Conservation (phyloP, 225 moss, liverwort and hornwort species). For the Ulota crispa region DNA sequence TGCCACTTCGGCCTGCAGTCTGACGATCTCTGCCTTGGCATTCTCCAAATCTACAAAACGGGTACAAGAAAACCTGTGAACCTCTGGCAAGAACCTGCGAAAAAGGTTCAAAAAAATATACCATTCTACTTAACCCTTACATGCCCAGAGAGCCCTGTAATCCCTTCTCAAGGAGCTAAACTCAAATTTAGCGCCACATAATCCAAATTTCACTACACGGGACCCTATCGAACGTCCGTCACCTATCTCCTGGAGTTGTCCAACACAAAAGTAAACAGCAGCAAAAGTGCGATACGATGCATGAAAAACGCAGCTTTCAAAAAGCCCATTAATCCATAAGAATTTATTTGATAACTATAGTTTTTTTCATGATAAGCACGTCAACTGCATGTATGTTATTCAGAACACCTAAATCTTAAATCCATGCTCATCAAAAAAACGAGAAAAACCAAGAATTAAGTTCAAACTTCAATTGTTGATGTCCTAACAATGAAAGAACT, state of each 20-base stretch:
- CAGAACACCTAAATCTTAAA: background rate
- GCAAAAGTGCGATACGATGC: background rate
- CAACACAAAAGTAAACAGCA: background rate
- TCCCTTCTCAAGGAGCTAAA: background rate
- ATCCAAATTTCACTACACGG: background rate
- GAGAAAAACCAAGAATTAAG: background rate
- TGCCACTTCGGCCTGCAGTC: constrained; percentile 33
- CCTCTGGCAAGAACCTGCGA: background rate
- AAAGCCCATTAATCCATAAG: background rate
- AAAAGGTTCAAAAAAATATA: background rate
- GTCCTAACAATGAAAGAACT: background rate
- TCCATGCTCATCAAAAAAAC: background rate
- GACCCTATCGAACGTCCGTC: background rate
- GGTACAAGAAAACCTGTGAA: constrained; percentile 9
- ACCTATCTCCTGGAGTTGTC: background rate
- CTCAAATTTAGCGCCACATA: background rate
- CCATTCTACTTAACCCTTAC: background rate
- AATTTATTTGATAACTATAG: background rate
- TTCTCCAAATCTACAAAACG: constrained; percentile 44
- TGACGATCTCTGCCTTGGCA: constrained; percentile 44
- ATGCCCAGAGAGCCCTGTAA: background rate
- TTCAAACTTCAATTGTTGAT: background rate
- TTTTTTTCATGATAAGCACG: background rate
- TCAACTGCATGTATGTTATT: background rate
- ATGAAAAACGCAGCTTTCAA: background rate